Evolutionary conservation across 768 basidiomycete species (phyloP).

Genomic region (Boletales sp.): DNA sequence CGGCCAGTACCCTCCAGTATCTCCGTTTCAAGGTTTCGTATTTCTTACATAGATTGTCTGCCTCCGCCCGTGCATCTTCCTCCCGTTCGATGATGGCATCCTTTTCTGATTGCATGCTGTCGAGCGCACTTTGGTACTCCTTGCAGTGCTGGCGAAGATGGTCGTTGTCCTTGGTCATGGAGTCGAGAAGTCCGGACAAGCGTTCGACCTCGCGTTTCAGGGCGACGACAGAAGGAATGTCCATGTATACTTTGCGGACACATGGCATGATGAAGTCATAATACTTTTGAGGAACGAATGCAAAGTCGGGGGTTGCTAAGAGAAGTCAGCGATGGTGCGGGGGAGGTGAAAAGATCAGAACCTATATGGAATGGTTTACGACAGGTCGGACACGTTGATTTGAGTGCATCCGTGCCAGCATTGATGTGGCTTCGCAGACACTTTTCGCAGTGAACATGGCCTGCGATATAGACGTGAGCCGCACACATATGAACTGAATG

Average conservation of each 20-base stretch:
- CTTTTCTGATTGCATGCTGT: conserved; percentile 32
- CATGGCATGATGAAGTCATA: conserved; percentile 55
- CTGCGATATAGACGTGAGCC: conserved; percentile 29
- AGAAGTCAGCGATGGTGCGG: neutral
- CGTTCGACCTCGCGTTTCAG: conserved; percentile 32
- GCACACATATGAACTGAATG: neutral
- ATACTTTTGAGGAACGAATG: conserved; percentile 53
- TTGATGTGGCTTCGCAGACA: conserved; percentile 44
- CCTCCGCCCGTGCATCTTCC: conserved; percentile 36
- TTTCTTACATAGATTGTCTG: conserved; percentile 35
- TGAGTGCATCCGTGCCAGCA: conserved; percentile 28
- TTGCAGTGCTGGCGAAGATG: conserved; percentile 43
- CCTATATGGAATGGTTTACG: conserved; percentile 52
- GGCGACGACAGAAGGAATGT: conserved; percentile 28
- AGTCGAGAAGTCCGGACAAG: conserved; percentile 38
- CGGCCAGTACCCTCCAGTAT: conserved; percentile 11
- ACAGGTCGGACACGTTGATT: conserved; percentile 59
- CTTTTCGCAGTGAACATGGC: conserved; percentile 62
- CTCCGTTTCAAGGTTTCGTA: conserved; percentile 30
- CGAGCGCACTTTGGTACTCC: conserved; percentile 32
- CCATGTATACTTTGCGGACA: conserved; percentile 55
- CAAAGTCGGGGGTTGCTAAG: conserved; percentile 46
- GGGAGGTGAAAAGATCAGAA: conserved; percentile 26
- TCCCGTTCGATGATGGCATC: conserved; percentile 26
- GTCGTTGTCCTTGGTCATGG: conserved; percentile 40